phyloP scores from a whole-genome alignment of 1,139 yeast species.

The Yamadazyma blattariae region DNA sequence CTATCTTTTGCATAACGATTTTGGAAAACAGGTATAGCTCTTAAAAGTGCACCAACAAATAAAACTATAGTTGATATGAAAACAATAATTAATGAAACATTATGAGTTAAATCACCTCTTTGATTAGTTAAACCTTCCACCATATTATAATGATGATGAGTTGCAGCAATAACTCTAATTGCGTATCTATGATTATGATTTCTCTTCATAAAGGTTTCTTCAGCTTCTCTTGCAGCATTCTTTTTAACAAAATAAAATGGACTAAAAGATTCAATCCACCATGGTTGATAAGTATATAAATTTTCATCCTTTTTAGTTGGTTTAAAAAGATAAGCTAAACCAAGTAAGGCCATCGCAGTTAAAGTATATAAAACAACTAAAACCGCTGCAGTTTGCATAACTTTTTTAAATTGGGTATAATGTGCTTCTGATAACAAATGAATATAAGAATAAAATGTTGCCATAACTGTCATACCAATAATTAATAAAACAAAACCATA shows the following conservation, averaged over 20 bases:
- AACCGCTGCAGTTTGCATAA: constrained; percentile 56
- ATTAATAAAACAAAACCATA: constrained; percentile 58
- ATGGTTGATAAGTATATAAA: constrained; percentile 66
- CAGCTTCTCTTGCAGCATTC: constrained; percentile 49
- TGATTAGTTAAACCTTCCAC: constrained; percentile 43
- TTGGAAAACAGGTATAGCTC: constrained; percentile 56
- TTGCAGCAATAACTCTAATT: constrained; percentile 47
- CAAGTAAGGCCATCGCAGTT: constrained; percentile 49
- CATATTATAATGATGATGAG: constrained; percentile 41
- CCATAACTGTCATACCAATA: constrained; percentile 65
- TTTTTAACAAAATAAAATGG: constrained; percentile 54
- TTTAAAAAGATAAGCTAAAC: constrained; percentile 51
- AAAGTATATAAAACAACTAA: constrained; percentile 58
- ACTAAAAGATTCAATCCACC: constrained; percentile 70
- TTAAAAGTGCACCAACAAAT: constrained; percentile 54
- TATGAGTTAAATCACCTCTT: constrained; percentile 50
- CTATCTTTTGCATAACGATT: constrained; percentile 23
- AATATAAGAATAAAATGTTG: constrained; percentile 63
- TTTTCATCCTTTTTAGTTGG: constrained; percentile 56
- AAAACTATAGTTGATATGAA: constrained; percentile 50
- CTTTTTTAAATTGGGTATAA: constrained; percentile 53
- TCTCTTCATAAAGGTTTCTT: constrained; percentile 47
- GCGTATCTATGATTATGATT: constrained; percentile 51
- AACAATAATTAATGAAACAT: constrained; percentile 46
- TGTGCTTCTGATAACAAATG: constrained; percentile 48